phyloP scores from a whole-genome alignment of 345 rosid species.

The Syzygium aqueum region DNA sequence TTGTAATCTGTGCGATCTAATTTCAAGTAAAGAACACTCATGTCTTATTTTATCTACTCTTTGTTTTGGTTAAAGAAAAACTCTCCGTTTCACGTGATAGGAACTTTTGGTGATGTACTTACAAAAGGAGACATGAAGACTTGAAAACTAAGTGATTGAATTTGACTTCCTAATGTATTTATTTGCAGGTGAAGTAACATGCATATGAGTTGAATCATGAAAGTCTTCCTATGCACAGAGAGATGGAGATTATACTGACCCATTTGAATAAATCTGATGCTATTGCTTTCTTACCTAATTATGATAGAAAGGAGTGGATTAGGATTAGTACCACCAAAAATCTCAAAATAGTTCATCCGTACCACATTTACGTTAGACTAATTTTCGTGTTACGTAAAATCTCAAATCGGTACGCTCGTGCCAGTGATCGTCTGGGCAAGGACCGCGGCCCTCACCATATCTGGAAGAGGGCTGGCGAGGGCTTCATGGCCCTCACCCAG shows the following conservation, averaged over 20 bases:
- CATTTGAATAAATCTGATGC: neutral
- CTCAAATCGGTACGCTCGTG: fast-evolving
- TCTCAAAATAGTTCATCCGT: neutral
- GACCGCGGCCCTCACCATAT: too few species aligned
- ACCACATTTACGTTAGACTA: neutral
- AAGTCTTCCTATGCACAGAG: too few species aligned
- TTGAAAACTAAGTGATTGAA: neutral
- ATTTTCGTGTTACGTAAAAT: neutral
- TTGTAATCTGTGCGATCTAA: neutral
- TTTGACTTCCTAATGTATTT: neutral
- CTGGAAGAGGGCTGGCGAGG: too few species aligned
- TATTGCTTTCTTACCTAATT: neutral
- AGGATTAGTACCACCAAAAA: neutral
- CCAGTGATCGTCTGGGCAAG: neutral
- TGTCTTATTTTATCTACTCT: neutral
- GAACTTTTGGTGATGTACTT: neutral
- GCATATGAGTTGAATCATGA: neutral
- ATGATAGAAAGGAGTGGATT: neutral
- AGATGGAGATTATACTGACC: neutral
- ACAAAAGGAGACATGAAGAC: neutral
- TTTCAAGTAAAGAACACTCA: neutral
- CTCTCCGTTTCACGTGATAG: neutral
- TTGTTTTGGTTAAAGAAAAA: neutral
- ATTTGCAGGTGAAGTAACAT: neutral
- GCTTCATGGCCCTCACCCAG: too few species aligned